Evolutionary conservation across 306 rosid genomes (phyloP).

Genomic region (Cyclanthera cordifolia): DNA sequence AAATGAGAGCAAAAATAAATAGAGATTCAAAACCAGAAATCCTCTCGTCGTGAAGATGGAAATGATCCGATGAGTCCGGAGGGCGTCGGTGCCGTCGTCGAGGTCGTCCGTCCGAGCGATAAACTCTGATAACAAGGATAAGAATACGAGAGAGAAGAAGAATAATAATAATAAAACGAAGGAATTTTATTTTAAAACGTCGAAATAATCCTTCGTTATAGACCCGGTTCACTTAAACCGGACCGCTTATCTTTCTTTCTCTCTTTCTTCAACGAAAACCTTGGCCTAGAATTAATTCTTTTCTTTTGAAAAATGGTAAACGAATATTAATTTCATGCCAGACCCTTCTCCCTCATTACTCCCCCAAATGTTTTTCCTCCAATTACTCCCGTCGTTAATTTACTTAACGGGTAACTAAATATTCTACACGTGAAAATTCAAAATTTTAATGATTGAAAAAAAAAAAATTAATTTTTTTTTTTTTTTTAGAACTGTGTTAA

Average conservation of each 20-base stretch:
- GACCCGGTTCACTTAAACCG: constrained; percentile 1
- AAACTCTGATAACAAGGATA: constrained; percentile 12
- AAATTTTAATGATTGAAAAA: too few species aligned
- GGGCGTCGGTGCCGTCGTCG: constrained; percentile 13
- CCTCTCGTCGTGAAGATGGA: background rate
- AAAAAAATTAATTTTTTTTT: too few species aligned
- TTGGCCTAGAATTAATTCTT: background rate
- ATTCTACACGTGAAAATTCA: too few species aligned
- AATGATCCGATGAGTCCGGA: background rate
- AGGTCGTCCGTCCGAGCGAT: constrained; percentile 12
- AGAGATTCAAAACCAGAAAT: constrained; percentile 11
- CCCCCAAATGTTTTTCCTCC: too few species aligned
- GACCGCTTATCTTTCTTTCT: background rate
- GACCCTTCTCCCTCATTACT: background rate
- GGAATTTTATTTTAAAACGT: background rate
- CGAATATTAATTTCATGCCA: background rate
- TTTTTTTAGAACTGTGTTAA: too few species aligned
- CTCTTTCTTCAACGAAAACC: background rate
- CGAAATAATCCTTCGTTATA: background rate
- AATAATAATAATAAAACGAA: constrained; percentile 9
- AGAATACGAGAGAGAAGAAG: constrained; percentile 2
- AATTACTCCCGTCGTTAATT: background rate
- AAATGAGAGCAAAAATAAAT: background rate
- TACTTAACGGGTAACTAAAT: background rate
- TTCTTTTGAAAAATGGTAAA: too few species aligned